A percentile compares a stretch with the other conserved stretches of the same genome.
phyloP scores from a whole-genome alignment of 2,329 filamentous ascomycete genomes.

The Talaromyces sp. region DNA sequence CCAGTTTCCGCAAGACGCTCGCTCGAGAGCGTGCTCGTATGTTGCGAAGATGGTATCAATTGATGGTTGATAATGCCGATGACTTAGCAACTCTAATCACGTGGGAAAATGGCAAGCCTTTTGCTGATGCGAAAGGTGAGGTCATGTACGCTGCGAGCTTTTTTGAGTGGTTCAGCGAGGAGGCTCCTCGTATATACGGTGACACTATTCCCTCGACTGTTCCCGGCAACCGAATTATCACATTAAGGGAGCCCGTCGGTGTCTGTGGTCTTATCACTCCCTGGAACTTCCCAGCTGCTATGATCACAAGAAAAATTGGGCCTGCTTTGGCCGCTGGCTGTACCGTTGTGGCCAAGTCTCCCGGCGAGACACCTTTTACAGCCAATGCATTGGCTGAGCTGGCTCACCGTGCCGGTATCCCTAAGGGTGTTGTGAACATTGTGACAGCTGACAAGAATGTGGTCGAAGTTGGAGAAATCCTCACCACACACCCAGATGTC shows the following conservation, averaged over 20 bases:
- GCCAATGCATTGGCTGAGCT: slow-evolving; percentile 84
- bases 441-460: slow-evolving; percentile 79
- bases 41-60: slow-evolving; percentile 65
- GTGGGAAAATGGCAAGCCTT: slow-evolving; percentile 67
- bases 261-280: slow-evolving; percentile 66
- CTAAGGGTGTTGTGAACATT: slow-evolving; percentile 85
- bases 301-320: slow-evolving; percentile 52
- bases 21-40: slow-evolving; percentile 59
- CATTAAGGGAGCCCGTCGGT: slow-evolving; percentile 64
- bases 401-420: slow-evolving; percentile 80
- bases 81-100: slow-evolving; percentile 65
- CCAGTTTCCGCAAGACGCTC: slow-evolving; percentile 59
- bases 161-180: slow-evolving; percentile 63
- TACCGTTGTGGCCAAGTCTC: slow-evolving; percentile 88
- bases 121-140: slow-evolving; percentile 59
- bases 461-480: slow-evolving; percentile 67
- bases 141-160: slow-evolving; percentile 58
- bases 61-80: slow-evolving; percentile 64
- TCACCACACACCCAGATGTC: slow-evolving; percentile 73
- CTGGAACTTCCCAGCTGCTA: slow-evolving; percentile 61
- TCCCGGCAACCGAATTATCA: slow-evolving; percentile 60
- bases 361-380: slow-evolving; percentile 88
- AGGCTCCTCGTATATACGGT: slow-evolving; percentile 57
- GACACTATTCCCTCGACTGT: slow-evolving; percentile 60
- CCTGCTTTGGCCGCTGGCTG: slow-evolving; percentile 83